phyloP scores from a whole-genome alignment of 2,329 filamentous ascomycete species.

The Cercospora janseana region DNA sequence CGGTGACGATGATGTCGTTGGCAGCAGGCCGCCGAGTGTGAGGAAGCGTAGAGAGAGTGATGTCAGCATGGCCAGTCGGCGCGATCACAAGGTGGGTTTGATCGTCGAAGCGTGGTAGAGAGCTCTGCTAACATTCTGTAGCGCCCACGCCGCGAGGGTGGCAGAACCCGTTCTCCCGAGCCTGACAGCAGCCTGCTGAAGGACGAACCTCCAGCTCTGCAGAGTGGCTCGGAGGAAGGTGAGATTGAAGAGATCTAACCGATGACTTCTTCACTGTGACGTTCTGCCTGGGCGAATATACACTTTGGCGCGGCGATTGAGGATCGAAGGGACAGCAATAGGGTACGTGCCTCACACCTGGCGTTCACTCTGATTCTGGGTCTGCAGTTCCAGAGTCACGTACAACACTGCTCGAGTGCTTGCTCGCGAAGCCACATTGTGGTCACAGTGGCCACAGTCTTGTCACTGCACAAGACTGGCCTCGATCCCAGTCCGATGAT shows the following conservation, averaged over 20 bases:
- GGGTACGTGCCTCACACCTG: not conserved
- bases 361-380: not conserved
- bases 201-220: conserved; percentile 57
- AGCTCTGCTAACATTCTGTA: conserved; percentile 15
- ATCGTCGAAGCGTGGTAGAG: not conserved
- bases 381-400: too few relatives aligned
- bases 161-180: conserved; percentile 27
- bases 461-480: too few relatives aligned
- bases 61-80: conserved; percentile 42
- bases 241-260: conserved; percentile 80
- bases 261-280: not conserved
- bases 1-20: conserved; percentile 63
- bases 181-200: conserved; percentile 34
- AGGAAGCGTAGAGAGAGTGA: conserved; percentile 69
- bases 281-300: not conserved
- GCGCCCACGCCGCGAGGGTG: conserved; percentile 25
- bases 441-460: too few relatives aligned
- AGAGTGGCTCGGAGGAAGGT: conserved; percentile 92
- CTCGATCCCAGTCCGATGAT: too few relatives aligned
- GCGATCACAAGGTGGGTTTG: conserved; percentile 45
- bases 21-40: conserved; percentile 53
- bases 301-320: too few relatives aligned
- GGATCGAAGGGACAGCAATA: not conserved
- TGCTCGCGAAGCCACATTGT: too few relatives aligned
- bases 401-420: too few relatives aligned